Base-by-base conservation (phyloP, 192 early-diverging fungal genomes). In the Coemansia sp. region DNA sequence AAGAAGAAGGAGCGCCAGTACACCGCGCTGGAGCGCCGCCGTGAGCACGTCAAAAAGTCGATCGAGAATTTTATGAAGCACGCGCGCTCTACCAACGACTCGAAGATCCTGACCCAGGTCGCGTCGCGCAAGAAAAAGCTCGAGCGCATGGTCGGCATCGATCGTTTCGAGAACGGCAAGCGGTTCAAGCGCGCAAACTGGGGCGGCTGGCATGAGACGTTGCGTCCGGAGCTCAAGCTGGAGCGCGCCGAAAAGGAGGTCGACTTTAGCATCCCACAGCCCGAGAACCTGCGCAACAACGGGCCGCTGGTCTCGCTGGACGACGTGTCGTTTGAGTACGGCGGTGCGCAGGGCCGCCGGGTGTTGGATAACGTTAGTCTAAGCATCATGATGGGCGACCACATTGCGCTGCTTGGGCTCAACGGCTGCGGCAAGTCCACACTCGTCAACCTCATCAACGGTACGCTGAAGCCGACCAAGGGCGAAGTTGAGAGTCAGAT, bases 361-460 rank as follows among this genome's bases (percentile, higher is more conserved):
- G 79, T 88, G 2, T 63, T 95, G 22, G 55, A 76, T 29, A 83
- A 87, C 58, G 79, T 90, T 28, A 86, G 80, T 10, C 63, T 95
- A 19, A 85, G 79, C 49, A 67, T 95, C 28, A 81, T 84, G 54
- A 83, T 77, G 44, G 81, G 78, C 31, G 77, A 81, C 19, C 79
- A 87, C 25, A 81, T 93, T 44, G 90, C 80, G 1, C 70, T 96
- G 20, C 62, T 94, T 9, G 94, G 94, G 28, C 82, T 84, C 8
- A 97, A 97, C 60, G 89, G 89, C 43, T 82, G 81, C 50, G 90
- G 89, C 42, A 87, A 84, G 40, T 75, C 91, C 12, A 96, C 94
- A 5, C 73, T 96, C 8, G 65, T 93, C 58, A 83, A 89, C 15
- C 53, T 92, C 39, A 73, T 96, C 46, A 75, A 83, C 11, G 85